These are phyloP conservation scores for Clarireedia paspali DNA, from an alignment of 2,329 filamentous ascomycete species.

Conservation along the genomic window DNA sequence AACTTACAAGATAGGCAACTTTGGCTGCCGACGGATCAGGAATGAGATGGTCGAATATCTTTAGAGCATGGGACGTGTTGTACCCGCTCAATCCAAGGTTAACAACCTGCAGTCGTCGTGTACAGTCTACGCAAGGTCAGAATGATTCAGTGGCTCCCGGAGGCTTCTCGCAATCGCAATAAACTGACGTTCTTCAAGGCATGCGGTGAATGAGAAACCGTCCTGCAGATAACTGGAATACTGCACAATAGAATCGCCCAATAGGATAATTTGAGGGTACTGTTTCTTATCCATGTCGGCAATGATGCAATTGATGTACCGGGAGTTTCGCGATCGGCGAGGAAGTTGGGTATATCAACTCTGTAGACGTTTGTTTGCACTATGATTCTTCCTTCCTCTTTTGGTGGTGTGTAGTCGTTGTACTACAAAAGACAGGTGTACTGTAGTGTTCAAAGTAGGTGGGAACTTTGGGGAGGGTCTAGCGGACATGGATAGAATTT, in stretches of 20 bases:
- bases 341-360: too few relatives aligned
- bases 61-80: slow-evolving; percentile 68
- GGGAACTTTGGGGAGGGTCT: too few relatives aligned
- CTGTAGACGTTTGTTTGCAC: too few relatives aligned
- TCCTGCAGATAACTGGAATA: slow-evolving; percentile 49
- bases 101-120: slow-evolving; percentile 73
- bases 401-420: too few relatives aligned
- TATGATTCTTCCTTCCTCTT: too few relatives aligned
- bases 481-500: too few relatives aligned
- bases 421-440: too few relatives aligned
- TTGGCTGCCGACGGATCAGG: slow-evolving; percentile 53
- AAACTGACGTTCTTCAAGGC: slow-evolving; percentile 36
- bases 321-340: neutral
- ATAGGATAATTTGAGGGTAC: slow-evolving; percentile 60
- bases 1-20: slow-evolving; percentile 50
- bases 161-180: slow-evolving; percentile 14
- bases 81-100: slow-evolving; percentile 83
- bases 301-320: neutral
- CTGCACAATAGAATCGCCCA: slow-evolving; percentile 87
- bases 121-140: slow-evolving; percentile 50
- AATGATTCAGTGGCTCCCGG: neutral
- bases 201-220: slow-evolving; percentile 69
- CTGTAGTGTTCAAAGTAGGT: too few relatives aligned
- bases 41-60: slow-evolving; percentile 62
- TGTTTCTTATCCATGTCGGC: neutral